These are phyloP conservation scores for Russula brevipes DNA, from an alignment of 768 basidiomycete species.

Conservation along the genomic window DNA sequence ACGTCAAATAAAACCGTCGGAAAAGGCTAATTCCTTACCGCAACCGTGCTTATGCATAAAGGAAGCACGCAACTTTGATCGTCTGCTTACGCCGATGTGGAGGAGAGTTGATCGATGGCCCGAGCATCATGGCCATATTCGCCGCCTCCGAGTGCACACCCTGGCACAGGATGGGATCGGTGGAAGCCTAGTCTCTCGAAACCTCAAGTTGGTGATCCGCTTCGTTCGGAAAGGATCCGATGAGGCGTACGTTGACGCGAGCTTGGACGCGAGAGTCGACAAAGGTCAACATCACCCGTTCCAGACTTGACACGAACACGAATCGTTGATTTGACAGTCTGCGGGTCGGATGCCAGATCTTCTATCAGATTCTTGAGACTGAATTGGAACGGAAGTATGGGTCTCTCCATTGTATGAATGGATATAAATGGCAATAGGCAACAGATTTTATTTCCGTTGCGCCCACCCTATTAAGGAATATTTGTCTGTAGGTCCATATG, in stretches of 20 bases:
- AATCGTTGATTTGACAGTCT: constrained; percentile 9
- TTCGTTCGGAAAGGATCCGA: constrained; percentile 19
- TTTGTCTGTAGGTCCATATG: constrained; percentile 15
- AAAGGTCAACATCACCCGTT: neutral
- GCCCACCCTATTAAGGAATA: neutral
- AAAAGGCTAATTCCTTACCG: constrained; percentile 21
- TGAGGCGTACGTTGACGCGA: neutral
- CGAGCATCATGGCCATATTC: neutral
- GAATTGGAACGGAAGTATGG: neutral
- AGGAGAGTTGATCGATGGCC: neutral
- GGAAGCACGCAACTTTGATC: constrained; percentile 15
- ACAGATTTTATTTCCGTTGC: neutral
- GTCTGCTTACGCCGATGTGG: constrained; percentile 5
- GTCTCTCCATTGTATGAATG: neutral
- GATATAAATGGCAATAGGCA: neutral
- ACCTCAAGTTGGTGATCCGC: neutral
- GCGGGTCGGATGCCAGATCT: constrained; percentile 12
- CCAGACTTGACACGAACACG: constrained; percentile 7
- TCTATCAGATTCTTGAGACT: neutral
- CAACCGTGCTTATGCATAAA: constrained; percentile 9
- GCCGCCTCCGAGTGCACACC: neutral
- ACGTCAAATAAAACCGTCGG: constrained; percentile 13
- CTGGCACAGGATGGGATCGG: neutral
- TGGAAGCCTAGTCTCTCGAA: neutral
- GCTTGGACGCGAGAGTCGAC: neutral